Evolutionary conservation across 345 rosid genomes (phyloP), one percentile per base, ranked within the genome.

Genomic region (Physaria fendleri): DNA sequence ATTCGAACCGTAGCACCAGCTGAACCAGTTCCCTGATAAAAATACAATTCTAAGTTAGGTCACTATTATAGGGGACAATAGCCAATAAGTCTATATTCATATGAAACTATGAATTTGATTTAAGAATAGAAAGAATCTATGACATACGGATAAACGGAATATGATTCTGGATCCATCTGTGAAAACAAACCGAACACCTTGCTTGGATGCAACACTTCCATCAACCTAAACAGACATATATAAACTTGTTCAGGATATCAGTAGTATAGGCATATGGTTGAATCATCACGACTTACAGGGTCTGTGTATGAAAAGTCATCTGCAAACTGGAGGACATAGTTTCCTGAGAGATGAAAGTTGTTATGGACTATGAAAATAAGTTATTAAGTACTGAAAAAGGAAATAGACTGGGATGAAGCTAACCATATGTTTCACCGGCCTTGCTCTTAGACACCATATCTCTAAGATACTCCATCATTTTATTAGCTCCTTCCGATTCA

Each of bases 161-260:
- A 86, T 88, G 71, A 93, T 87, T 78, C 91, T 79, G 16, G 97
- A 89, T 56, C 99, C 94, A 60, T 93, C 95, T 0, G 85, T 85
- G 60, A 89, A 89, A 61, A 88, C 91, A 74, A 93, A 79, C 27
- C 95, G 88, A 47, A 93, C 88, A 59, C 95, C 97, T 79, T 93
- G 99, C 78, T 93, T 93, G 48, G 94, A 67, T 62, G 69, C 95
- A 38, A 86, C 84, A 71, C 97, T 89, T 75, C 94, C 94, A 69
- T 93, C 95, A 69, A 93, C 95, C 97, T 92, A 67, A 59, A 69
- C 38, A 77, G 22, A 59, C 35, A 24, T 47, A 57, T 27, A 62
- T 15, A 5, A 53, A 34, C 14, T 2, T 47, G 30, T 45, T 51
- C 40, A 66, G 62, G 49, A 60, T 15, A 17, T 33, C 1, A 3